A percentile compares a stretch with the other conserved stretches of the same genome.
phyloP scores from a whole-genome alignment of 352 stramenopile species.

The Thalassiosira ordinaria region DNA sequence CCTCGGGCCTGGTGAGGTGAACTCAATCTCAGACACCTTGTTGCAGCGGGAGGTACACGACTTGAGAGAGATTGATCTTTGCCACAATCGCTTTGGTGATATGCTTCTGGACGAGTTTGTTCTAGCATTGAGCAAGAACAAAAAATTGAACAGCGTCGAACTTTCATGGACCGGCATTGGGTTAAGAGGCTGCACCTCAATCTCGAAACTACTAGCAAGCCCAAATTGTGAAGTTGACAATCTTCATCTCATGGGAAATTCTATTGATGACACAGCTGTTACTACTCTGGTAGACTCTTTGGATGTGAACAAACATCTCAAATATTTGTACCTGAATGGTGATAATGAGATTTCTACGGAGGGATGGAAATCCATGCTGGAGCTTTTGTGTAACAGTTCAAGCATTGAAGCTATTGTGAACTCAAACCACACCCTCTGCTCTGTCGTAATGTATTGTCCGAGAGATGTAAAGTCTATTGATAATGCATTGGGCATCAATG shows the following conservation, averaged over 20 bases:
- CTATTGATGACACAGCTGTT: constrained; percentile 1
- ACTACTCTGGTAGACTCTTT: constrained; percentile 11
- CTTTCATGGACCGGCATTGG: constrained; percentile 21
- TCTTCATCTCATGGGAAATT: constrained; percentile 1
- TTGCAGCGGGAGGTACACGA: constrained; percentile 19
- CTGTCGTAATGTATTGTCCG: not conserved
- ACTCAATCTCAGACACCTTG: constrained; percentile 20
- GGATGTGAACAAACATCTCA: not conserved
- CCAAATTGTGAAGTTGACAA: not conserved
- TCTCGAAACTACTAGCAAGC: constrained; percentile 27
- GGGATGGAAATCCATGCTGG: constrained; percentile 17
- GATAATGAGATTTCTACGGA: not conserved
- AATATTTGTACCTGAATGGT: constrained; percentile 14
- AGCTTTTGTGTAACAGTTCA: constrained; percentile 28
- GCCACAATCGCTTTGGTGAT: constrained; percentile 24
- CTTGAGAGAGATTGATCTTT: constrained; percentile 17
- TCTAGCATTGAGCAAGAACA: constrained; percentile 18
- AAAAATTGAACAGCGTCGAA: constrained; percentile 1
- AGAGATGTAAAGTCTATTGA: not conserved
- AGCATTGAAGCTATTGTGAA: constrained; percentile 12
- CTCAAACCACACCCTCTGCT: not conserved
- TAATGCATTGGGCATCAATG: constrained; percentile 5
- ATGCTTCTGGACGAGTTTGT: constrained; percentile 28
- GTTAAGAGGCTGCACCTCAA: constrained; percentile 12
- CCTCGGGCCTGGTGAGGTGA: constrained; percentile 2